Percentiles rank a stretch among this genome's conserved stretches.
phyloP scores from a whole-genome alignment of 495 filamentous ascomycete species.

The Xanthoparmelia taractica region DNA sequence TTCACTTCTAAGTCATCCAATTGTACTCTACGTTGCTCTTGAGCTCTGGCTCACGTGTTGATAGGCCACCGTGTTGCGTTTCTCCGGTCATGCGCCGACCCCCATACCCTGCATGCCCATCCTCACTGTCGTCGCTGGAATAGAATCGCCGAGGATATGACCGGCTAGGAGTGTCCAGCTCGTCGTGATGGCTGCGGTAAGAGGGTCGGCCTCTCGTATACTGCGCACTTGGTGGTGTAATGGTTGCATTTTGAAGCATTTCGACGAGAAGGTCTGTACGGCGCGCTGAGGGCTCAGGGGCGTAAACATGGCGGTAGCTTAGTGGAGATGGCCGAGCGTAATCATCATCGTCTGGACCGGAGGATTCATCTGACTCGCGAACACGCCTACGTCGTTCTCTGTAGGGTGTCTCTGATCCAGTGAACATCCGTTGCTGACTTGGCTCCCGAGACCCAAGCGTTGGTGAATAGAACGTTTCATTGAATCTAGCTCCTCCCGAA shows the following conservation, averaged over 20 bases:
- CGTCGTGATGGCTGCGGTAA: background rate
- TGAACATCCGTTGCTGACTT: background rate
- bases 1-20: slow-evolving; percentile 2
- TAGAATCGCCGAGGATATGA: background rate
- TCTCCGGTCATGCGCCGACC: background rate
- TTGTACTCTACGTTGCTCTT: background rate
- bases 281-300: background rate
- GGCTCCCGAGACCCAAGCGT: background rate
- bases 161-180: background rate
- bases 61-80: background rate
- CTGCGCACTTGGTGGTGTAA: slow-evolving; percentile 1
- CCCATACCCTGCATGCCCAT: background rate
- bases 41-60: background rate
- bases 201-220: background rate
- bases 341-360: slow-evolving; percentile 1
- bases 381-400: slow-evolving; percentile 6
- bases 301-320: background rate
- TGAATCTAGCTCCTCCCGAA: background rate
- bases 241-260: slow-evolving; percentile 3
- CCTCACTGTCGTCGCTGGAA: background rate
- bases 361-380: slow-evolving; percentile 8
- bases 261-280: background rate
- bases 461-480: background rate
- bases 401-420: background rate
- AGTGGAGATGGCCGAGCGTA: background rate